A percentile compares a stretch with the other conserved stretches of the same genome.
These are phyloP conservation scores for Amaranthus palmeri DNA, from an alignment of 148 eudicot species.

Conservation along the genomic window DNA sequence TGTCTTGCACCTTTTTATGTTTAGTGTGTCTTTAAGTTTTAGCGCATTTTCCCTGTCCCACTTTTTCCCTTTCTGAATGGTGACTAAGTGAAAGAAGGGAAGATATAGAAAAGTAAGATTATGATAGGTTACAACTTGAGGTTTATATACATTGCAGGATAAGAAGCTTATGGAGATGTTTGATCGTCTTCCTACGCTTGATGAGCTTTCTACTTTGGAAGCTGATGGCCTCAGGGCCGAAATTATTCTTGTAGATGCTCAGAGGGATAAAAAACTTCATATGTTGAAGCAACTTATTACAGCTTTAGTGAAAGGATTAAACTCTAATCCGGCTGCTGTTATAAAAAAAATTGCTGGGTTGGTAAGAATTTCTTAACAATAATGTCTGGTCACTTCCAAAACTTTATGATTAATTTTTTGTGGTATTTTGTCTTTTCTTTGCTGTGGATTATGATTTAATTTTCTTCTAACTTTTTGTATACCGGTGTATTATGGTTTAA, in stretches of 20 bases:
- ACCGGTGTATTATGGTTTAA: not conserved
- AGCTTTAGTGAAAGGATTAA: conserved; percentile 70
- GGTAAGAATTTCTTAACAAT: conserved; percentile 39
- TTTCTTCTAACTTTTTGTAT: not conserved
- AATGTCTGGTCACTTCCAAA: not conserved
- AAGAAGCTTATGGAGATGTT: conserved; percentile 71
- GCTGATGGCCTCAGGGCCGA: conserved; percentile 72
- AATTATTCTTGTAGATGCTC: conserved; percentile 74
- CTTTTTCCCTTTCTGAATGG: not conserved
- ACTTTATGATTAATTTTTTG: too few relatives aligned
- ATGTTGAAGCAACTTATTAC: conserved; percentile 79
- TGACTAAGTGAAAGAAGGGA: not conserved
- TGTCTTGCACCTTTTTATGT: too few relatives aligned
- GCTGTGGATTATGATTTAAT: not conserved
- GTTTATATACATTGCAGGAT: conserved; percentile 46
- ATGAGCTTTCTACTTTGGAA: conserved; percentile 72
- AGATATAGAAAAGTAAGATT: conserved; percentile 1
- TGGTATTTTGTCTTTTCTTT: not conserved
- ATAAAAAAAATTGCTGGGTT: conserved; percentile 91
- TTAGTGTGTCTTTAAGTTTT: too few relatives aligned
- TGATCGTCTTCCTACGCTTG: conserved; percentile 76
- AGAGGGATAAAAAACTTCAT: conserved; percentile 88
- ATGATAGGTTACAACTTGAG: conserved; percentile 2
- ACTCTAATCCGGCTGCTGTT: conserved; percentile 73
- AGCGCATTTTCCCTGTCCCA: too few relatives aligned